A percentile compares a stretch with the other conserved stretches of the same genome.
Evolutionary conservation across 495 filamentous ascomycete species (phyloP).

Genomic region (Penicillium argentinense): DNA sequence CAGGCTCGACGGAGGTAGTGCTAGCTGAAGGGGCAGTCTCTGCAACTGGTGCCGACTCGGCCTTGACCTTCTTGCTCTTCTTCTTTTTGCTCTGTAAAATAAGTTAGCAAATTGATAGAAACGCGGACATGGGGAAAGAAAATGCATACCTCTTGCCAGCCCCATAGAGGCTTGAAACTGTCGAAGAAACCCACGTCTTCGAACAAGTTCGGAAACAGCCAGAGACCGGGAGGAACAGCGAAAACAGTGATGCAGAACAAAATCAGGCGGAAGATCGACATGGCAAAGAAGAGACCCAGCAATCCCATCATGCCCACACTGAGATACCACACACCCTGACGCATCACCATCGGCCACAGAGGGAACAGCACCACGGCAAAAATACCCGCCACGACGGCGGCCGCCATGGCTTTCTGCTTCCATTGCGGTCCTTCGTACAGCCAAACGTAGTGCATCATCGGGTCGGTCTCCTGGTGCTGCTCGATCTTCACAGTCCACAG

Average conservation of each 20-base stretch:
- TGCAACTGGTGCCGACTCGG: slow-evolving; percentile 18
- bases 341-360: slow-evolving; percentile 88
- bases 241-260: slow-evolving; percentile 95
- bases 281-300: slow-evolving; percentile 92
- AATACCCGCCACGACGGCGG: slow-evolving; percentile 74
- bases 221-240: slow-evolving; percentile 78
- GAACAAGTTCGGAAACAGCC: slow-evolving; percentile 97
- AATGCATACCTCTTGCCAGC: slow-evolving; percentile 86
- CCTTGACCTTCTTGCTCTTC: slow-evolving; percentile 65
- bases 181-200: slow-evolving; percentile 99
- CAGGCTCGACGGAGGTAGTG: slow-evolving; percentile 56
- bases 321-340: slow-evolving; percentile 96
- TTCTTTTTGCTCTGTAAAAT: slow-evolving; percentile 41
- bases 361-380: slow-evolving; percentile 93
- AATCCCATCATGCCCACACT: slow-evolving; percentile 92
- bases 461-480: slow-evolving; percentile 88
- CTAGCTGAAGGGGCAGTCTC: slow-evolving; percentile 57
- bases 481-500: slow-evolving; percentile 96
- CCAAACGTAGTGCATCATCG: slow-evolving; percentile 95
- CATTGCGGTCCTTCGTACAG: slow-evolving; percentile 92
- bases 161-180: slow-evolving; percentile 95
- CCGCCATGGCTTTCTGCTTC: slow-evolving; percentile 89
- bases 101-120: neutral
- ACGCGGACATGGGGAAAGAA: neutral
- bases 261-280: slow-evolving; percentile 94